Conservation (phyloP, 768 basidiomycete genomes). For the Ramaria rubella region DNA sequence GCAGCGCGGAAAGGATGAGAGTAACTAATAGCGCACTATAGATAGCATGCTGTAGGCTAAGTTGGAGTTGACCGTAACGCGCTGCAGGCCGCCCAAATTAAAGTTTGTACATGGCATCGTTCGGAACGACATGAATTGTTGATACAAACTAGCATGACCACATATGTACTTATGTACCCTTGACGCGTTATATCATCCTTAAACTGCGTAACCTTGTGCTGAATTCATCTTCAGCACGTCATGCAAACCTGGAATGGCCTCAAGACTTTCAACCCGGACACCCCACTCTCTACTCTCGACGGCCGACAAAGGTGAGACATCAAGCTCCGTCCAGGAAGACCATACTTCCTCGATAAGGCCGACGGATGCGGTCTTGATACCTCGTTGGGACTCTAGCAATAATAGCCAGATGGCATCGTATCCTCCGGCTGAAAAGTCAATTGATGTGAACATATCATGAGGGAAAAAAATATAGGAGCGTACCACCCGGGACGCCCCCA, state of each 20-base stretch:
- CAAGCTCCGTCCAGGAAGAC: conserved; percentile 52
- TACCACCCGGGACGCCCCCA: conserved; percentile 95
- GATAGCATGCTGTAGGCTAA: too few species aligned
- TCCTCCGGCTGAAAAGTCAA: conserved; percentile 66
- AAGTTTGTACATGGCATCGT: too few species aligned
- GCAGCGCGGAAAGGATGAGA: not conserved
- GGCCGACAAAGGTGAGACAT: conserved; percentile 66
- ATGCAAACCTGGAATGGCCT: conserved; percentile 49
- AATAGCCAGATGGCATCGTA: conserved; percentile 97
- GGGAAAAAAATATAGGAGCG: conserved; percentile 20
- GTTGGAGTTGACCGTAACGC: too few species aligned
- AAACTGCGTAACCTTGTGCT: too few species aligned
- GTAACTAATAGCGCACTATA: too few species aligned
- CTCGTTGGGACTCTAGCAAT: conserved; percentile 51
- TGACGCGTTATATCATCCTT: too few species aligned
- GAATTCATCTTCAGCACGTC: conserved; percentile 26
- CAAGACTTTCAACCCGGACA: conserved; percentile 53
- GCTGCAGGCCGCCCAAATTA: too few species aligned
- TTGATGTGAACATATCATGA: not conserved
- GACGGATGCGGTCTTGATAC: conserved; percentile 41
- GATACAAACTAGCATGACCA: too few species aligned
- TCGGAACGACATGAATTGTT: too few species aligned
- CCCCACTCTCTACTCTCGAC: conserved; percentile 65
- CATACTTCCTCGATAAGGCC: conserved; percentile 63
- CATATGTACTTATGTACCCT: too few species aligned